Percentiles rank a stretch among this genome's conserved stretches.
phyloP scores from a whole-genome alignment of 805 yeast species.

The Candida arabinofermentans region DNA sequence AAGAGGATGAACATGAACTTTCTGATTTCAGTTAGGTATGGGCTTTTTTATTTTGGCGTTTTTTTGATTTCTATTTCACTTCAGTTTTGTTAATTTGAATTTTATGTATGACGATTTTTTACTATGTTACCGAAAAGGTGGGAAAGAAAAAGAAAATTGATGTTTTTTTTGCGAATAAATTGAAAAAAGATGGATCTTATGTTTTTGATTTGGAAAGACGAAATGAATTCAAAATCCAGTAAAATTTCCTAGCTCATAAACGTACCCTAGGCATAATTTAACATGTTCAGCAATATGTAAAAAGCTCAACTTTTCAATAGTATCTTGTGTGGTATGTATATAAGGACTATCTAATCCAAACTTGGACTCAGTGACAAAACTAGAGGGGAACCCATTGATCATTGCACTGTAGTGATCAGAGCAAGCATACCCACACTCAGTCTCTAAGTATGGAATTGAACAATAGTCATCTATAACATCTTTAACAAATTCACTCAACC shows the following conservation, averaged over 20 bases:
- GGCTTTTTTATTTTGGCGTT: neutral
- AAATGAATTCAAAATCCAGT: neutral
- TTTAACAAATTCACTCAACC: conserved; percentile 58
- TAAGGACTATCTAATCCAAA: conserved; percentile 60
- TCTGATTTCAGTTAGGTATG: neutral
- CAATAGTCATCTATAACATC: conserved; percentile 59
- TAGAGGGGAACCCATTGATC: conserved; percentile 78
- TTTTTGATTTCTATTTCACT: neutral
- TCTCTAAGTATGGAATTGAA: conserved; percentile 64
- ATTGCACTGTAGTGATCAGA: conserved; percentile 89
- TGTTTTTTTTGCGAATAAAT: no score
- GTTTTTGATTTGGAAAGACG: neutral
- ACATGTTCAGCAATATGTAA: conserved; percentile 79
- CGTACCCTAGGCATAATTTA: conserved; percentile 69
- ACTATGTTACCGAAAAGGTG: no score
- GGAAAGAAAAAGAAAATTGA: no score
- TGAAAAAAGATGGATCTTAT: neutral
- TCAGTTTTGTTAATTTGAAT: neutral
- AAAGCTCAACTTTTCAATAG: conserved; percentile 74
- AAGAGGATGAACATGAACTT: conserved; percentile 29
- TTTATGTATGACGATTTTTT: neutral
- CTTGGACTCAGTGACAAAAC: conserved; percentile 77
- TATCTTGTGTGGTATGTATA: conserved; percentile 77
- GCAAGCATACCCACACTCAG: conserved; percentile 88
- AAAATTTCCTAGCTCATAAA: conserved; percentile 55